Conservation (phyloP, 371 early-diverging fungal genomes). For the Parasitella parasitica region DNA sequence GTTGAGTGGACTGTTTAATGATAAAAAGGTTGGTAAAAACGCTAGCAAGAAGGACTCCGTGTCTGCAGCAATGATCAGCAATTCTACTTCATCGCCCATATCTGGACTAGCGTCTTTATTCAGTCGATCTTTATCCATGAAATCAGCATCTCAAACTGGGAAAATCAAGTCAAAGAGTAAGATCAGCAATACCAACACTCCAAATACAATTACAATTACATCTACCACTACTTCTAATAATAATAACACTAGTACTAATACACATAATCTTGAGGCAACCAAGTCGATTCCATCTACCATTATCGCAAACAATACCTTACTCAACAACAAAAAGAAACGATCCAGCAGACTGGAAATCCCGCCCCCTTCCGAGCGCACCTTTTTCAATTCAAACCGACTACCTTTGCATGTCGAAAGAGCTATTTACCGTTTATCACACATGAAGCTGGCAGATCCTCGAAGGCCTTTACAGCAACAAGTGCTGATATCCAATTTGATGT, state of each 20-base stretch:
- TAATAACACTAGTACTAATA: neutral
- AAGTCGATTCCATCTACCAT: neutral
- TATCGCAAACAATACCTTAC: neutral
- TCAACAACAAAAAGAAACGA: conserved; percentile 9
- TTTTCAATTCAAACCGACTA: conserved; percentile 45
- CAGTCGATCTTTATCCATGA: conserved; percentile 27
- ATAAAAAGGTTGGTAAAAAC: conserved; percentile 7
- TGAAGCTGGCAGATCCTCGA: conserved; percentile 81
- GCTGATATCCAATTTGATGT: conserved; percentile 86
- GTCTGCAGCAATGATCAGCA: neutral
- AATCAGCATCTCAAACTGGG: neutral
- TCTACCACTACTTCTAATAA: neutral
- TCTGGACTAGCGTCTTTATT: conserved; percentile 30
- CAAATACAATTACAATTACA: neutral
- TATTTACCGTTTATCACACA: conserved; percentile 83
- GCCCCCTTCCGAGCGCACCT: conserved; percentile 3
- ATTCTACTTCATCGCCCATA: conserved; percentile 4
- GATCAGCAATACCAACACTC: neutral
- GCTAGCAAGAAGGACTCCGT: neutral
- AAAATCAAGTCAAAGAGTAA: neutral
- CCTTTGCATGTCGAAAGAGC: conserved; percentile 81
- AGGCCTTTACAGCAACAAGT: conserved; percentile 85
- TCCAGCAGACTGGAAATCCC: conserved; percentile 22
- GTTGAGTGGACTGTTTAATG: conserved; percentile 23
- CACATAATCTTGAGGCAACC: neutral